These are phyloP conservation scores for Alternaria triticimaculans DNA, from an alignment of 2,329 filamentous ascomycete species.

Conservation along the genomic window DNA sequence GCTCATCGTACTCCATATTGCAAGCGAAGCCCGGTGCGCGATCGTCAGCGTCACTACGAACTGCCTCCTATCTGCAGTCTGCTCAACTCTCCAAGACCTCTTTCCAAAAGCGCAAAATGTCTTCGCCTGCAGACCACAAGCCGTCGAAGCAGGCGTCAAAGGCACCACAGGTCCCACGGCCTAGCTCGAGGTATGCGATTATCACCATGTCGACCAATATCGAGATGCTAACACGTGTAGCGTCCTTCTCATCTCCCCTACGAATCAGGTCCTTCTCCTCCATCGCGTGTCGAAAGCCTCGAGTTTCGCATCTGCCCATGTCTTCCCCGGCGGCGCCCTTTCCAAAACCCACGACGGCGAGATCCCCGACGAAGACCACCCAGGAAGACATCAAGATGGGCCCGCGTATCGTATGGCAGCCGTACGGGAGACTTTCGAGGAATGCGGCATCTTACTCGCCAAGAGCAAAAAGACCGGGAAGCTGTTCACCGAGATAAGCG, in stretches of 20 bases:
- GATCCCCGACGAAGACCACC: slow-evolving; percentile 58
- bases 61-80: not conserved
- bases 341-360: slow-evolving; percentile 77
- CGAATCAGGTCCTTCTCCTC: slow-evolving; percentile 86
- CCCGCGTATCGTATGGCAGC: slow-evolving; percentile 80
- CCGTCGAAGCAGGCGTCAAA: slow-evolving; percentile 43
- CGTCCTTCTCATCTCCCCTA: slow-evolving; percentile 82
- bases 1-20: not conserved
- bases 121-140: slow-evolving; percentile 40
- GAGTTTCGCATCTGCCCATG: slow-evolving; percentile 89
- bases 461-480: slow-evolving; percentile 57
- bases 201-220: not conserved
- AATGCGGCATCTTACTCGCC: slow-evolving; percentile 86
- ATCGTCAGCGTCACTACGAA: not conserved
- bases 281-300: slow-evolving; percentile 83
- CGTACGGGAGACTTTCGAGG: slow-evolving; percentile 91
- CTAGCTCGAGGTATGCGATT: slow-evolving; percentile 65
- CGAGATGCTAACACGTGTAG: slow-evolving; percentile 52
- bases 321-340: slow-evolving; percentile 92
- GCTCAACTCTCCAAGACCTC: not conserved
- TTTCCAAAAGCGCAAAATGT: slow-evolving; percentile 35
- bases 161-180: slow-evolving; percentile 59
- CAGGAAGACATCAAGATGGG: slow-evolving; percentile 71
- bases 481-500: slow-evolving; percentile 65
- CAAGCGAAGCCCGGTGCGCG: not conserved